These are phyloP conservation scores for Diaporthe citriasiana DNA, from an alignment of 2,329 filamentous ascomycete species.

Conservation along the genomic window DNA sequence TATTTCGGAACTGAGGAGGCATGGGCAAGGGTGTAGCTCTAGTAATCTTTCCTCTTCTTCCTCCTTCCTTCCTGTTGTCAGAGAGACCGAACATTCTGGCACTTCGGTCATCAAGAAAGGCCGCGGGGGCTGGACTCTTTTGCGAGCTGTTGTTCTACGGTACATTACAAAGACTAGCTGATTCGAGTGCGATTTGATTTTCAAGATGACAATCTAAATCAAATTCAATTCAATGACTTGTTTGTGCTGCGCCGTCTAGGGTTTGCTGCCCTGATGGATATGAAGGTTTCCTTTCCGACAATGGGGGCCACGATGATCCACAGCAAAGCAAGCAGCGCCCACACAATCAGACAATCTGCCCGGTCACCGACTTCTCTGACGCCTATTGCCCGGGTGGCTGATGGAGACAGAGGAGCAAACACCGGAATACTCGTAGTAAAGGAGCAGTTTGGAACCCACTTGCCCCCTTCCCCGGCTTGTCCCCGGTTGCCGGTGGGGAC, in stretches of 20 bases:
- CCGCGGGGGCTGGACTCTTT: not conserved
- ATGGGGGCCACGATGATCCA: slow-evolving; percentile 29
- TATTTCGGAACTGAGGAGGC: slow-evolving; percentile 1
- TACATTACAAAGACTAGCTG: not conserved
- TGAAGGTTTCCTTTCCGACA: slow-evolving; percentile 29
- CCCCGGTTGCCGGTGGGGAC: slow-evolving; percentile 32
- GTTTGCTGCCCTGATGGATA: slow-evolving; percentile 29
- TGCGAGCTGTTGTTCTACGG: not conserved
- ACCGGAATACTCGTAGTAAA: slow-evolving; percentile 1
- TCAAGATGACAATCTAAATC: not conserved
- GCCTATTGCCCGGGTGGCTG: slow-evolving; percentile 13
- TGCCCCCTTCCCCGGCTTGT: slow-evolving; percentile 33
- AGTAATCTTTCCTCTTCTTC: not conserved
- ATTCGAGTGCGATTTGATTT: too few relatives aligned
- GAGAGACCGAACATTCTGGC: slow-evolving; percentile 31
- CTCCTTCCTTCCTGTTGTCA: not conserved
- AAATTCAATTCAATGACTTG: not conserved
- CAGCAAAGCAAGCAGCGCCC: slow-evolving; percentile 4
- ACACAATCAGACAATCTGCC: slow-evolving; percentile 23
- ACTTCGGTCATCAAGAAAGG: slow-evolving; percentile 16
- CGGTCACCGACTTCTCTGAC: slow-evolving; percentile 34
- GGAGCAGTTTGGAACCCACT: slow-evolving; percentile 21
- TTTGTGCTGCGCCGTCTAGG: slow-evolving; percentile 23
- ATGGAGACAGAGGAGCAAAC: slow-evolving; percentile 30
- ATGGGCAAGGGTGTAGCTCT: slow-evolving; percentile 17